Evolutionary conservation across 2,329 filamentous ascomycete genomes (phyloP).

Genomic region (Fusarium algeriense): DNA sequence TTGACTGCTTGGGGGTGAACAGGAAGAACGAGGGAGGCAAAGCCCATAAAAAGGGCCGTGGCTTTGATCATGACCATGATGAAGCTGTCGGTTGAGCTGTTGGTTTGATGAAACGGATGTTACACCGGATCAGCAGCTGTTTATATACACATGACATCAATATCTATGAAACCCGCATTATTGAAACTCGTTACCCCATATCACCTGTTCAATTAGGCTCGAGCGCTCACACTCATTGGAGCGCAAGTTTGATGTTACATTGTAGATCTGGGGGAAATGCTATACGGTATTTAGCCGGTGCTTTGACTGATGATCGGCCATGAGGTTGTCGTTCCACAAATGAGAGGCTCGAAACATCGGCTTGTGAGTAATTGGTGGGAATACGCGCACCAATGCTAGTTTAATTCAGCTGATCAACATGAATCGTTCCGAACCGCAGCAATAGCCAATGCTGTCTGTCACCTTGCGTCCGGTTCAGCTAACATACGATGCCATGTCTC

Average conservation of each 20-base stretch:
- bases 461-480: neutral
- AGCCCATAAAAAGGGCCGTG: conserved; percentile 10
- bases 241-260: conserved; percentile 24
- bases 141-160: conserved; percentile 2
- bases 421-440: neutral
- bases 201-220: neutral
- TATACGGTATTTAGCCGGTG: neutral
- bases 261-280: conserved; percentile 25
- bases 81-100: neutral
- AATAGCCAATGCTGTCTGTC: neutral
- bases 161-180: too few species aligned
- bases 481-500: neutral
- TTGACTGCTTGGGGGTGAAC: neutral
- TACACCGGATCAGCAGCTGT: neutral
- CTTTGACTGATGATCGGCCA: neutral
- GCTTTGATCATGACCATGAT: conserved; percentile 24
- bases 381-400: conserved; percentile 29
- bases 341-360: neutral
- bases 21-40: neutral
- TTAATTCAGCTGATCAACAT: neutral
- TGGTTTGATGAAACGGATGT: neutral
- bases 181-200: neutral
- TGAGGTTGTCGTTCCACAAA: conserved; percentile 26
- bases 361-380: neutral
- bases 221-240: conserved; percentile 14